Conservation (phyloP, 1,284 basidiomycete genomes). For the Boletus subluridellus region DNA sequence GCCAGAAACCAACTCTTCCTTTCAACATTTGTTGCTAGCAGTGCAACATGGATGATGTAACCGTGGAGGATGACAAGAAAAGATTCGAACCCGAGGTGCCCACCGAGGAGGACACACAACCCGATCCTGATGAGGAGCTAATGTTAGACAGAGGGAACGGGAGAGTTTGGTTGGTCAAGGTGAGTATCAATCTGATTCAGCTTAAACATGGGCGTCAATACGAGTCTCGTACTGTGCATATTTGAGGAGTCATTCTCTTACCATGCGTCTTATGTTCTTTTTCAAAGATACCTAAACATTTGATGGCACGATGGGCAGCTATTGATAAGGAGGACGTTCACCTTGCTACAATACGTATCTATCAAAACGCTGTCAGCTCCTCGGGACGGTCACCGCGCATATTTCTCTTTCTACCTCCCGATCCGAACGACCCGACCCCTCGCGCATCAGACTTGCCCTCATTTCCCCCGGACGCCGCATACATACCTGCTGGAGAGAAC, state of each 20-base stretch:
- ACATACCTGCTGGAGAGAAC: slow-evolving; percentile 38
- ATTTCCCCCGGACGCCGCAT: slow-evolving; percentile 35
- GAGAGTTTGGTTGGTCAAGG: slow-evolving; percentile 77
- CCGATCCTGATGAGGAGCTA: slow-evolving; percentile 73
- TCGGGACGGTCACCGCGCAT: slow-evolving; percentile 56
- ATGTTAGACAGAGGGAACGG: slow-evolving; percentile 70
- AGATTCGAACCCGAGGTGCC: slow-evolving; percentile 54
- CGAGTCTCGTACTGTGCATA: not conserved
- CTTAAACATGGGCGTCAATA: not conserved
- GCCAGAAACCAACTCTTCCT: not conserved
- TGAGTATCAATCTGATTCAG: slow-evolving; percentile 30
- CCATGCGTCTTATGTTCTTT: slow-evolving; percentile 7
- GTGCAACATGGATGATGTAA: slow-evolving; percentile 43
- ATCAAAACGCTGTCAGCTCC: slow-evolving; percentile 45
- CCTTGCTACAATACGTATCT: slow-evolving; percentile 73
- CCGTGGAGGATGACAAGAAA: slow-evolving; percentile 65
- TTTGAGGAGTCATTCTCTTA: not conserved
- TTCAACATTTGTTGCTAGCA: not conserved
- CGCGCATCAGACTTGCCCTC: slow-evolving; percentile 35
- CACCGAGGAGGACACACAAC: slow-evolving; percentile 55
- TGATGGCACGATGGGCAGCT: slow-evolving; percentile 68
- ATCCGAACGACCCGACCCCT: slow-evolving; percentile 45
- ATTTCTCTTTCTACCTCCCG: slow-evolving; percentile 62
- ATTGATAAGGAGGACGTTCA: slow-evolving; percentile 56
- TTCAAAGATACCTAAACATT: slow-evolving; percentile 60